A percentile compares a stretch with the other conserved stretches of the same genome.
These are phyloP conservation scores for Populus hybrid DNA, from an alignment of 441 rosid genomes.

Conservation along the genomic window DNA sequence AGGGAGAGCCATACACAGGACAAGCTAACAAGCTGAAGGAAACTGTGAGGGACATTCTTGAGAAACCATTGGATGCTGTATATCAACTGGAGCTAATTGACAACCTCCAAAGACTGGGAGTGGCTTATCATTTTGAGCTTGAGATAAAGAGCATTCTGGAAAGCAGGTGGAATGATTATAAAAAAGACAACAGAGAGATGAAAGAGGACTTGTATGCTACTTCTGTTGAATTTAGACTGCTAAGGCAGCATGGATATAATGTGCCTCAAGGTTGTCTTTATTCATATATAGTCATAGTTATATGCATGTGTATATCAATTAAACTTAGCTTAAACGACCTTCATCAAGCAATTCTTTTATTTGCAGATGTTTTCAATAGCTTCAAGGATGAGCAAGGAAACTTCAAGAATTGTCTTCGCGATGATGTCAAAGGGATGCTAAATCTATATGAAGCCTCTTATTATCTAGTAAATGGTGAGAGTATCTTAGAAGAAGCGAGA, in stretches of 20 bases:
- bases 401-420: constrained; percentile 1
- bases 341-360: neutral
- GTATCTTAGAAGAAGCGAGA: constrained; percentile 22
- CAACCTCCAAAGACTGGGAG: neutral
- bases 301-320: too few species aligned
- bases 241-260: neutral
- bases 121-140: neutral
- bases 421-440: constrained; percentile 16
- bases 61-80: neutral
- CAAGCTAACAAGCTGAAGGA: neutral
- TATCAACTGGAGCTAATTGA: neutral
- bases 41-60: neutral
- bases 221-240: neutral
- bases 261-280: neutral
- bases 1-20: neutral
- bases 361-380: constrained; percentile 14
- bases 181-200: too few species aligned
- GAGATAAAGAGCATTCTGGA: neutral
- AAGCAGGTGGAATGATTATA: neutral
- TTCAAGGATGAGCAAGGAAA: constrained; percentile 10
- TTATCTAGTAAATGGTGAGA: constrained; percentile 20
- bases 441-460: constrained; percentile 41
- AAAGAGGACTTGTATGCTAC: neutral
- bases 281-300: neutral
- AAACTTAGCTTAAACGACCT: too few species aligned